Base-by-base conservation (phyloP, 2,329 filamentous ascomycete genomes). In the Trichoderma hamatum region DNA sequence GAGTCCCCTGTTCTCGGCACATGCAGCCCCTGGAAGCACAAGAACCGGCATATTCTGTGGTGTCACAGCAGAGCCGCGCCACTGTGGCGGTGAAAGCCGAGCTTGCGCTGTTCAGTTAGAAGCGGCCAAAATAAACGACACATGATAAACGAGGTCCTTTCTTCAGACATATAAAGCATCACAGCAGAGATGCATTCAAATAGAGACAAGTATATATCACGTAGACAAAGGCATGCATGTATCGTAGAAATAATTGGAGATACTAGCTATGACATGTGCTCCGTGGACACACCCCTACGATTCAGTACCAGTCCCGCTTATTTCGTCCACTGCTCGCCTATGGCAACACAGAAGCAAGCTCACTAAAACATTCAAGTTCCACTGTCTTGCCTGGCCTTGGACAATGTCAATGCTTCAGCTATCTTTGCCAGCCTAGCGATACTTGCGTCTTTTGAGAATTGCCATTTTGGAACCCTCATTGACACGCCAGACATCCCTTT, bases 81-180 rank as follows among this genome's bases (percentile, higher is more conserved):
- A 68, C 65, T 68, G 56, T 68, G 65, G 65, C 65, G 65, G 65
- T 68, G 65, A 61, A 52, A 9, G 14, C 2, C 5, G 14, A 11
- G 32, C 60, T 51, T 13, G 30, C 6, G 11, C 14, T 26, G 5
- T 19, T 28, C 19, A 24, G 28, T 4, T 19, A 21, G 2, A 58
- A n/a, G 55, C 11, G 55, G 24, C 6, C 51, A 54, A 16, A 49
- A 24, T 46, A 13, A 5, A 49, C 21, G 21, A 21, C n/a, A 13
- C 7, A 11, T 1, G 39, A 43, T n/a, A n/a, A 7, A 43, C 16
- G 16, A n/a, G 6, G 39, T 9, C 10, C n/a, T 24, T 3, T 49
- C 21, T 49, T 5, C n/a, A 13, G 10, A 24, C 10, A 24, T 21
- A 11, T 13, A 13, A 9, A 49, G 11, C n/a, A 24, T 21, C 16